Conservation (phyloP, 257 asterid genomes). For the Solanum bulbocastanum region DNA sequence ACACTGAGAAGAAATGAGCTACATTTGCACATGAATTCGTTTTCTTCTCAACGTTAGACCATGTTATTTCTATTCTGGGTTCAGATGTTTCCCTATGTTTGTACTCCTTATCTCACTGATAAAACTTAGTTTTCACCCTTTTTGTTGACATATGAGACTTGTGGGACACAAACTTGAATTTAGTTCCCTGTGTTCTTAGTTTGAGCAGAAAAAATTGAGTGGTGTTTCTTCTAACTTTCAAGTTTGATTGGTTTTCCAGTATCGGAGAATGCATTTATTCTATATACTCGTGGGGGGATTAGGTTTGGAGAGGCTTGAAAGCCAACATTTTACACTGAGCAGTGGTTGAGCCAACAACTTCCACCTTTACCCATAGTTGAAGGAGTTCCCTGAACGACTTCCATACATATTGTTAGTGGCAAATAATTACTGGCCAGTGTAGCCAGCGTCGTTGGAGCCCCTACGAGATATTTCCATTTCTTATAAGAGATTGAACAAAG, state of each 20-base stretch:
- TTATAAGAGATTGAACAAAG: neutral
- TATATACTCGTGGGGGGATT: neutral
- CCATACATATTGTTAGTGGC: too few species aligned
- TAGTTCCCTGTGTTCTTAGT: neutral
- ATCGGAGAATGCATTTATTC: neutral
- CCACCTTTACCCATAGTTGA: neutral
- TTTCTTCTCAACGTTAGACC: neutral
- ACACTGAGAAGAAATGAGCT: slow-evolving; percentile 44
- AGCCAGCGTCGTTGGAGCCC: neutral
- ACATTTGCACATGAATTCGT: slow-evolving; percentile 7
- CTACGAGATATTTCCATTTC: neutral
- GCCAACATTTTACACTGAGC: neutral
- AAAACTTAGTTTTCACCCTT: neutral
- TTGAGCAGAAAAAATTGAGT: neutral
- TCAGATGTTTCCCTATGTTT: neutral
- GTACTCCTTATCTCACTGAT: neutral
- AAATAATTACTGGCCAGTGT: neutral
- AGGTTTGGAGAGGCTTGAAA: neutral
- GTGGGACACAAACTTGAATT: neutral
- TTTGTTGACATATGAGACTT: neutral
- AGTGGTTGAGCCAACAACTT: neutral
- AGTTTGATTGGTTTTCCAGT: neutral
- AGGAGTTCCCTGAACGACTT: neutral
- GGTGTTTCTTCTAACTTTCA: neutral
- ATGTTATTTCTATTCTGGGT: neutral